These are phyloP conservation scores for Dactylonectria macrodidyma DNA, from an alignment of 2,329 filamentous ascomycete species.

Conservation along the genomic window DNA sequence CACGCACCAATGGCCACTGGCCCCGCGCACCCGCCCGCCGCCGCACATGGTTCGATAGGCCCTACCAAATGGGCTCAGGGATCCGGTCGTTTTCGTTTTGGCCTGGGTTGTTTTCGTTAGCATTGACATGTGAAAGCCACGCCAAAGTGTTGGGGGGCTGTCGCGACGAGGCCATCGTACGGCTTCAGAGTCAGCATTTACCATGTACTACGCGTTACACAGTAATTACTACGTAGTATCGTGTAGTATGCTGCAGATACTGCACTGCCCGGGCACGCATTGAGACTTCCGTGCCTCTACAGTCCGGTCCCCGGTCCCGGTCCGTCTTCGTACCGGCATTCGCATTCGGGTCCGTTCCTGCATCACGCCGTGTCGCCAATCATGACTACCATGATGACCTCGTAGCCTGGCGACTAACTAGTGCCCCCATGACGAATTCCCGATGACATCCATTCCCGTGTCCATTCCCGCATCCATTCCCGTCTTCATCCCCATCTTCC, in stretches of 20 bases:
- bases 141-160: slow-evolving; percentile 25
- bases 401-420: neutral
- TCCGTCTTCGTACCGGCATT: slow-evolving; percentile 30
- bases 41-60: slow-evolving; percentile 32
- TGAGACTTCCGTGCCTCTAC: slow-evolving; percentile 2
- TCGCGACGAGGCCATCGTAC: slow-evolving; percentile 19
- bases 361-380: slow-evolving; percentile 14
- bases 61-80: slow-evolving; percentile 30
- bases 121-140: slow-evolving; percentile 28
- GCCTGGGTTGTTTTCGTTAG: neutral
- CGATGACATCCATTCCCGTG: neutral
- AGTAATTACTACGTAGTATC: neutral
- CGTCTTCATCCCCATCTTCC: neutral
- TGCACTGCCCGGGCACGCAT: neutral
- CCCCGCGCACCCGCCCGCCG: slow-evolving; percentile 5
- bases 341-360: slow-evolving; percentile 32
- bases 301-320: slow-evolving; percentile 15
- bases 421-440: neutral
- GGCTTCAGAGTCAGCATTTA: slow-evolving; percentile 15
- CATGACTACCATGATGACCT: slow-evolving; percentile 9
- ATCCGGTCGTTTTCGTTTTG: slow-evolving; percentile 29
- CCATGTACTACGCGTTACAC: neutral
- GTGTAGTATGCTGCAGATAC: neutral
- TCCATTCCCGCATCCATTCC: too few relatives aligned
- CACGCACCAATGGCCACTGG: slow-evolving; percentile 14